Evolutionary conservation across 2,329 filamentous ascomycete genomes (phyloP), one percentile per base, ranked within the genome.

Genomic region (Epichloe sibirici): DNA sequence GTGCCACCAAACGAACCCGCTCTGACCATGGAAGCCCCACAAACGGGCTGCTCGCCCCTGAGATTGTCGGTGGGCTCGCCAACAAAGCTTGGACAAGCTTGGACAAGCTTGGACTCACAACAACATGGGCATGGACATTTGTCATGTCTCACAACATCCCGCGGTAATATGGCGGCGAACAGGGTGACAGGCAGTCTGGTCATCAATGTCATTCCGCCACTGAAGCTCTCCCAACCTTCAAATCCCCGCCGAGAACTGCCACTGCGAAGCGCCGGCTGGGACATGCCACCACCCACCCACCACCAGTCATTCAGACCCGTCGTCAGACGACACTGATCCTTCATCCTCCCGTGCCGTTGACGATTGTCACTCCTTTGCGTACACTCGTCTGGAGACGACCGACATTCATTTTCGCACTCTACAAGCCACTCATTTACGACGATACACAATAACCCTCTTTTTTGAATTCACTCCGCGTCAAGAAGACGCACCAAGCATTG

Each of bases 341-440:
- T 37, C 9, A 42, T 38, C 15, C 34, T 21, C 38, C 37, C 42
- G 34, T 47, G 25, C 37, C 46, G 17, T 46, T 25, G 42, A 53
- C 51, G n/a, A 53, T n/a, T 39, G 43, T 12, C 51, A 45, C 51
- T 53, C 51, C 34, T 49, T 53, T 49, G n/a, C 21, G 5, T 11
- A 15, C 44, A n/a, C 13, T 7, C 31, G 37, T 51, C 28, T 44
- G 42, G 11, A 31, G 49, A 34, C 47, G 17, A 4, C 23, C 34
- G 47, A 50, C 51, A 21, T 37, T 53, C 51, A 7, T 50, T 53
- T 40, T 12, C 9, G 31, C 49, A 35, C 48, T 21, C 48, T 15
- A 11, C 4, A 39, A 34, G 21, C 40, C 38, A 42, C n/a, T 49
- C 11, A 3, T 49, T 37, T 15, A 11, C 5, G 35, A 39, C 45